These are phyloP conservation scores for Xylariaceae sp. DNA, from an alignment of 2,329 filamentous ascomycete genomes.

Conservation along the genomic window DNA sequence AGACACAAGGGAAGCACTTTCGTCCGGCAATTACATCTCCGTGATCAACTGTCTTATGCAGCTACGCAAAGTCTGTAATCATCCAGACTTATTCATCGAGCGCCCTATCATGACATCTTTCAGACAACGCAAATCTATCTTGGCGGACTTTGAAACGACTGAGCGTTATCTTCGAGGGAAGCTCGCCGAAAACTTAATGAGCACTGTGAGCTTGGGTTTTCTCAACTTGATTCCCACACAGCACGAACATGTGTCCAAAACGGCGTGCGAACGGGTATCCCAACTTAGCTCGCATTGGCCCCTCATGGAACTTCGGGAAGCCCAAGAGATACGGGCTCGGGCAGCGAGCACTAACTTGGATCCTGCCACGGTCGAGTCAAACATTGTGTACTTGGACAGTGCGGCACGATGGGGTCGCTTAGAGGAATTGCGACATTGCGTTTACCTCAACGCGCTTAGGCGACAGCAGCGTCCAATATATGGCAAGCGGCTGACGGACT, in stretches of 20 bases:
- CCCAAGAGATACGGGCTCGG: conserved; percentile 66
- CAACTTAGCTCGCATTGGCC: conserved; percentile 71
- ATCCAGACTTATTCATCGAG: conserved; percentile 95
- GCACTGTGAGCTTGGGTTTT: conserved; percentile 71
- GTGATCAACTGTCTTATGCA: conserved; percentile 99
- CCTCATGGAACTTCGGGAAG: conserved; percentile 71
- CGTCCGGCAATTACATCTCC: conserved; percentile 92
- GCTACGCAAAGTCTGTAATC: conserved; percentile 95
- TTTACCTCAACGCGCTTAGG: conserved; percentile 79
- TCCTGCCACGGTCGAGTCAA: conserved; percentile 68
- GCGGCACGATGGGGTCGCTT: conserved; percentile 69
- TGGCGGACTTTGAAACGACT: conserved; percentile 72
- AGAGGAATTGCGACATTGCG: conserved; percentile 77
- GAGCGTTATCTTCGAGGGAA: conserved; percentile 70
- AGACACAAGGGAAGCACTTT: conserved; percentile 84
- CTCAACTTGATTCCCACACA: conserved; percentile 76
- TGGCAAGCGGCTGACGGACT: conserved; percentile 75
- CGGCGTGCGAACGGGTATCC: conserved; percentile 57
- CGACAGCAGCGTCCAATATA: conserved; percentile 82
- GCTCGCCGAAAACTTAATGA: conserved; percentile 63
- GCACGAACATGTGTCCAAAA: conserved; percentile 65
- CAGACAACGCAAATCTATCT: conserved; percentile 80
- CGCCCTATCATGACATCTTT: conserved; percentile 96
- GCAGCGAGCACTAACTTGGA: conserved; percentile 59
- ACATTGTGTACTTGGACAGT: conserved; percentile 73